Percentiles rank a stretch among this genome's conserved stretches.
These are phyloP conservation scores for Daedaleopsis nitida DNA, from an alignment of 768 basidiomycete species.

Conservation along the genomic window DNA sequence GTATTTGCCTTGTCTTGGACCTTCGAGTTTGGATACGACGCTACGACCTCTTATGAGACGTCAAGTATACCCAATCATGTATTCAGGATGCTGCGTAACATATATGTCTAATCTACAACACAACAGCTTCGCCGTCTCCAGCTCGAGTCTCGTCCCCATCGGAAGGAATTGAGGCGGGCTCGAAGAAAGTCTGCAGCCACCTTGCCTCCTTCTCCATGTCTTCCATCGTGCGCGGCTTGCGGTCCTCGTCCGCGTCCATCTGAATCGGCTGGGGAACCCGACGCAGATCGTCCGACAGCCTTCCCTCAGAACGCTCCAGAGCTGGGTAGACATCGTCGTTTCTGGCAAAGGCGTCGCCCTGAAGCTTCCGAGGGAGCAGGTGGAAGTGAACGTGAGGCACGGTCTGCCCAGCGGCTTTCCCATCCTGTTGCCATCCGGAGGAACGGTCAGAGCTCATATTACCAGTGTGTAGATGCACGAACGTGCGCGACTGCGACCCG, in stretches of 20 bases:
- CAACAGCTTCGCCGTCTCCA: not conserved
- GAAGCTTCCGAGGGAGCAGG: constrained; percentile 77
- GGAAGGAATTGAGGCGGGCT: constrained; percentile 11
- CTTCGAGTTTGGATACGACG: not conserved
- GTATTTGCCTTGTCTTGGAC: not conserved
- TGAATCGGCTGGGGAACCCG: constrained; percentile 28
- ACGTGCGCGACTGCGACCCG: not conserved
- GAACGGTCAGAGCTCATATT: not conserved
- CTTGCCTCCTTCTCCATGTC: constrained; percentile 60
- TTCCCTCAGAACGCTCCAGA: constrained; percentile 65
- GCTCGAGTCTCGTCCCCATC: not conserved
- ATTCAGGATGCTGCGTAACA: not conserved
- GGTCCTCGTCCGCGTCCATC: constrained; percentile 47
- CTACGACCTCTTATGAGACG: not conserved
- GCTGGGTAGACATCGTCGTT: constrained; percentile 82
- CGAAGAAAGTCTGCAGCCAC: constrained; percentile 50
- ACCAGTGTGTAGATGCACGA: not conserved
- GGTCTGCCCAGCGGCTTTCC: constrained; percentile 79
- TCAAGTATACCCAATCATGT: constrained; percentile 25
- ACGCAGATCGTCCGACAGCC: constrained; percentile 44
- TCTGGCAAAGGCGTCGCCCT: constrained; percentile 63
- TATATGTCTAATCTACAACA: not conserved
- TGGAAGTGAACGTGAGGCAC: constrained; percentile 98
- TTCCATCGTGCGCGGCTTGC: constrained; percentile 44
- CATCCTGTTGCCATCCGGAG: constrained; percentile 56